Base-by-base conservation (phyloP, 1,139 yeast genomes). In the Lodderomyces parapsilosis region DNA sequence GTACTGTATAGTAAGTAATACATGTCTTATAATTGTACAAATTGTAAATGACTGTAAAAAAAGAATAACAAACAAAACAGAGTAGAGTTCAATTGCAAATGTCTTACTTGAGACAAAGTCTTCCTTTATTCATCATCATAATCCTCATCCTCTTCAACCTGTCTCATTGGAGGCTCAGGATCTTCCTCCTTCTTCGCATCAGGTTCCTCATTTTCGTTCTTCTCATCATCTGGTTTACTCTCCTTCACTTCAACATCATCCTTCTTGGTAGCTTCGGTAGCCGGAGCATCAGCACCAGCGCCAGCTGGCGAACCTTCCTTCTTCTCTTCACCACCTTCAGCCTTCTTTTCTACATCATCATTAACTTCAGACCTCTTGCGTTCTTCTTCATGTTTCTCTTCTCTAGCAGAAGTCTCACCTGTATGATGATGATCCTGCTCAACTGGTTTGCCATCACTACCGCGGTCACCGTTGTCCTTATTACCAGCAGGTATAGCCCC, bases 141-240 rank as follows among this genome's bases (percentile, higher is more conserved):
- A 58, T 87, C 79, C 57, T 85, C 91, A 58, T 87, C 96, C 56
- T 86, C 96, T 42, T 84, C 91, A 20, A 87, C 82, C 52, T 82
- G 77, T 56, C 95, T 75, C 59, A 85, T 81, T 18, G 87, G 89
- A 24, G 85, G 82, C 52, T 84, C 93, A 11, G 71, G 68, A 4
- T 68, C 66, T 44, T 58, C 56, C 42, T 50, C 48, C 42, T 59
- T 45, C 19, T 30, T 15, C 2, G 33, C 19, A 7, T 30, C 33
- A n/a, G 60, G 66, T 25, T 65, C 59, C 41, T 53, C 60, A 35
- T 66, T 65, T 22, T 60, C 76, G 18, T 71, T 78, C 43, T 73
- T 80, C 44, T 70, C 66, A 22, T 69, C 56, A 30, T 59, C 62
- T 46, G 66, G 71, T 35, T 65, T 48, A 46, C 14, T 14, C 20